These are phyloP conservation scores for Marasmius tenuissimus DNA, from an alignment of 1,284 basidiomycete genomes.

Conservation along the genomic window DNA sequence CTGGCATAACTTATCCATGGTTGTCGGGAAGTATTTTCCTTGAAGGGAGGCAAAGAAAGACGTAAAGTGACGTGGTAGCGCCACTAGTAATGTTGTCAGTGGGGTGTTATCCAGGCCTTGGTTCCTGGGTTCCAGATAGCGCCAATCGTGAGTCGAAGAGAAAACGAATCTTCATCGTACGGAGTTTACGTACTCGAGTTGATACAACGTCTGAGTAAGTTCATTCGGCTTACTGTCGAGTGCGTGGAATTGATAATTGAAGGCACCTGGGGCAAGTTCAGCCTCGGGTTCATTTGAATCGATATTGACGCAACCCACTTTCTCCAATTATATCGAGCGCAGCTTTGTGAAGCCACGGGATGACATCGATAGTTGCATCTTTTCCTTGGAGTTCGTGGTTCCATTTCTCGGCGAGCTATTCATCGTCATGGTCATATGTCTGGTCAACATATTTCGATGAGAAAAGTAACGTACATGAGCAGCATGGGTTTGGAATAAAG, in stretches of 20 bases:
- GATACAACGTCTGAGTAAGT: background rate
- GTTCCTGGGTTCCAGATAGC: background rate
- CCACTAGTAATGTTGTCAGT: background rate
- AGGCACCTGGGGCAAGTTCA: background rate
- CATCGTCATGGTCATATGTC: background rate
- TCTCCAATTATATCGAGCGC: slow-evolving; percentile 1
- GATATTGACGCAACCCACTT: background rate
- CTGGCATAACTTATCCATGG: background rate
- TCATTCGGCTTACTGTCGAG: background rate
- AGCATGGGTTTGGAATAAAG: background rate
- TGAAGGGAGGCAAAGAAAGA: background rate
- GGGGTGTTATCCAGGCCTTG: background rate
- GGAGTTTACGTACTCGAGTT: background rate
- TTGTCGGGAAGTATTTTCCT: background rate
- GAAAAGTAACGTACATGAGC: background rate
- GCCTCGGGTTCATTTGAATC: background rate
- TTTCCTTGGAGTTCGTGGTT: background rate
- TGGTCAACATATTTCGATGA: background rate
- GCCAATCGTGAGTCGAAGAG: background rate
- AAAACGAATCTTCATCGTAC: background rate
- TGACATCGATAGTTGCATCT: background rate
- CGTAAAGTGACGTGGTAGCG: background rate
- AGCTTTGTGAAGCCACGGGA: background rate
- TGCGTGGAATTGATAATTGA: background rate
- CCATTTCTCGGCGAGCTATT: background rate